A percentile compares a stretch with the other conserved stretches of the same genome.
These are phyloP conservation scores for Penicillium glabrum DNA, from an alignment of 2,329 filamentous ascomycete species.

Conservation along the genomic window DNA sequence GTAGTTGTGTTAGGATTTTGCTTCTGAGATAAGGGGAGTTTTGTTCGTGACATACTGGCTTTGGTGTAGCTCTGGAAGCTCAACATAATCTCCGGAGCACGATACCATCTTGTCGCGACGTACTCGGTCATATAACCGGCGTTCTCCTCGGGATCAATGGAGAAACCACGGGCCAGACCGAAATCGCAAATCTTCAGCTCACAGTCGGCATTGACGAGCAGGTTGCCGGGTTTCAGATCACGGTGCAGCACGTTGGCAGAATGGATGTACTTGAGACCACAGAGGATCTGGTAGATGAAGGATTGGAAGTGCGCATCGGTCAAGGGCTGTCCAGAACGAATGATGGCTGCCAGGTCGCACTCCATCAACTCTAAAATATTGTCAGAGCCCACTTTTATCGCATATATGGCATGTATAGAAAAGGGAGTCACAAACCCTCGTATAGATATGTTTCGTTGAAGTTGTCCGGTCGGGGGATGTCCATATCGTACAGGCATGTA, in stretches of 20 bases:
- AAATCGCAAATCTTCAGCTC: conserved; percentile 99
- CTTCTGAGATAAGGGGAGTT: not conserved
- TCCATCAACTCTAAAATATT: conserved; percentile 83
- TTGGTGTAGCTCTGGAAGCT: conserved; percentile 99
- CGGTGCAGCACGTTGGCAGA: conserved; percentile 96
- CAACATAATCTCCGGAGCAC: conserved; percentile 98
- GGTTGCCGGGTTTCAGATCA: conserved; percentile 93
- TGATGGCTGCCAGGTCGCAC: conserved; percentile 96
- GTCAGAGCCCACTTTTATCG: conserved; percentile 10
- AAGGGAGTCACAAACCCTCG: conserved; percentile 66
- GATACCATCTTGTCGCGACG: conserved; percentile 97
- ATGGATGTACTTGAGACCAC: conserved; percentile 98
- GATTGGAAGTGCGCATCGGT: conserved; percentile 99
- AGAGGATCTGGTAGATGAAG: conserved; percentile 99
- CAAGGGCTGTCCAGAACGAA: conserved; percentile 91
- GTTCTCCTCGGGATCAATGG: conserved; percentile 95
- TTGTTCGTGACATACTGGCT: conserved; percentile 73
- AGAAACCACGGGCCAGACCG: conserved; percentile 93
- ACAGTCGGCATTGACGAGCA: conserved; percentile 97
- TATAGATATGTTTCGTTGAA: conserved; percentile 99
- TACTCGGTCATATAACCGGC: conserved; percentile 99
- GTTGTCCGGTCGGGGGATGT: conserved; percentile 93
- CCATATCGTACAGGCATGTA: conserved; percentile 99
- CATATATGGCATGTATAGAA: not conserved
- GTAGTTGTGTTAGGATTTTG: conserved; percentile 1